These are phyloP conservation scores for Pyrenula massariospora DNA, from an alignment of 495 filamentous ascomycete species.

Conservation along the genomic window DNA sequence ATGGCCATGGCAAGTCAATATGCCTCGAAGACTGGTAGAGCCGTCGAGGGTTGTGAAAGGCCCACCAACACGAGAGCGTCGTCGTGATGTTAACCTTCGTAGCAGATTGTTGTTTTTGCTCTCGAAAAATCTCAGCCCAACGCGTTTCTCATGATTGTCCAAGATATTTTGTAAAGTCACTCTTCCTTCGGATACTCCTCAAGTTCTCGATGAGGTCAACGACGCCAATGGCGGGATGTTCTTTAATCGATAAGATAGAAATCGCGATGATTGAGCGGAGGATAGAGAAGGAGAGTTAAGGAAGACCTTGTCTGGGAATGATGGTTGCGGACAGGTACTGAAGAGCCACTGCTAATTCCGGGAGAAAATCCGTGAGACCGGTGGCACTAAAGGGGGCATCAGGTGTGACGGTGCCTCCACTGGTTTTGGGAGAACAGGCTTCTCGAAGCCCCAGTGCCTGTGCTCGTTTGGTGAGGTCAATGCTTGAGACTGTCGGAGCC, in stretches of 20 bases:
- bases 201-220: not conserved
- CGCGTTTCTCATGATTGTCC: too few relatives aligned
- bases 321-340: not conserved
- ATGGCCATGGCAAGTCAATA: too few relatives aligned
- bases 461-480: not conserved
- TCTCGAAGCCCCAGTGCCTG: not conserved
- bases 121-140: too few relatives aligned
- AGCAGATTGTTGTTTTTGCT: too few relatives aligned
- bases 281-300: not conserved
- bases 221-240: not conserved
- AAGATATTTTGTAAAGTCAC: too few relatives aligned
- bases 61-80: too few relatives aligned
- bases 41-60: not conserved
- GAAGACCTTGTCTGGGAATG: not conserved
- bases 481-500: not conserved
- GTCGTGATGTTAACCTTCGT: too few relatives aligned
- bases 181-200: too few relatives aligned
- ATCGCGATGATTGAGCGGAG: not conserved
- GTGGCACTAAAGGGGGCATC: not conserved
- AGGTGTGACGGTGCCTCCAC: not conserved
- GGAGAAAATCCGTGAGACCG: not conserved
- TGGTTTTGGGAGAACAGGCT: not conserved
- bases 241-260: not conserved
- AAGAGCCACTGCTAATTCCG: not conserved
- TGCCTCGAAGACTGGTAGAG: constrained; percentile 21